Evolutionary conservation across 495 filamentous ascomycete species (phyloP), one percentile per base, ranked within the genome.

Genomic region (Neurospora tetrasperma): DNA sequence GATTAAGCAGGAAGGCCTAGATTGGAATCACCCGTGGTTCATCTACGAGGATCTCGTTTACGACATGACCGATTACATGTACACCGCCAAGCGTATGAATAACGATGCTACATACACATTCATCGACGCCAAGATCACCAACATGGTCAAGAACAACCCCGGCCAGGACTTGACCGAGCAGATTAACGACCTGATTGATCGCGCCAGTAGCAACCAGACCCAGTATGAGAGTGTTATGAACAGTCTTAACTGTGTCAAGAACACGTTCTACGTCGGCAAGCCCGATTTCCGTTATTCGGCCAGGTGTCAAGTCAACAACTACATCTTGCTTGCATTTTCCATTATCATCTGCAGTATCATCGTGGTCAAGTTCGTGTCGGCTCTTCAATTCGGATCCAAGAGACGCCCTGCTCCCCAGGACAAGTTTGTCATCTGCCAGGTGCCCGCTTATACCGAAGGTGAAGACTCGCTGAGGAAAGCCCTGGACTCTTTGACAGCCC

Each of bases 351-450:
- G 91, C 78, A 71, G 87, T 14, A 93, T 97, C 71, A 92, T 98
- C 72, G 75, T 90, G 18, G 84, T 91, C 81, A 99, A 98, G 83
- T 99, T 99, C 85, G 81, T 99, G 76, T 91, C 96, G 71, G 96
- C 96, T 62, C 86, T 99, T 38, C 96, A 99, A 79, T 91, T 99
- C 74, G 95, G 96, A 20, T 91, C 93, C 69, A 98, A 97, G 83
- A 90, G 92, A 40, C 92, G 93, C 20, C 96, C 96, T 5, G 85
- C 91, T 20, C 90, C 93, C 38, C 96, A 98, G 82, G 96, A 99
- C 80, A 98, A 98, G 80, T 99, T 99, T 73, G 96, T 99, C 73
- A 98, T 99, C 74, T 98, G 96, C 84, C 92, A 97, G 81, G 93
- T 99, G 71, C 96, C 96, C 23, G 96, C 96, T 14, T 99, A 99